These are phyloP conservation scores for Rhexocercosporidium sp. DNA, from an alignment of 2,329 filamentous ascomycete genomes.

Conservation along the genomic window DNA sequence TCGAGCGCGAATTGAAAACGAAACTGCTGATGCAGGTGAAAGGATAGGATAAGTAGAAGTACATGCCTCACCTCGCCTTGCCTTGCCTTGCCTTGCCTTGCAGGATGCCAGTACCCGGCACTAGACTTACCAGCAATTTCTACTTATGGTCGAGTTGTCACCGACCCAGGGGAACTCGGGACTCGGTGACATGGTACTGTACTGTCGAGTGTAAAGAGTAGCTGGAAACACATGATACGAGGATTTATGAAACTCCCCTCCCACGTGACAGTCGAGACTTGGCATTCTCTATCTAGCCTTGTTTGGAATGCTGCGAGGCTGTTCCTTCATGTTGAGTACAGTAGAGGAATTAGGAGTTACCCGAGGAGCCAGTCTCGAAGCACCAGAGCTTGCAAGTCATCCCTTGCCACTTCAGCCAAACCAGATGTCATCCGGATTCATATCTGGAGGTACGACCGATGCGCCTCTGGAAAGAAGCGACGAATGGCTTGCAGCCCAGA, in stretches of 20 bases:
- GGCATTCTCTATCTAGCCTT: background rate
- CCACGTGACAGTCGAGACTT: background rate
- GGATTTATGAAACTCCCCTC: background rate
- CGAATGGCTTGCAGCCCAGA: conserved; percentile 43
- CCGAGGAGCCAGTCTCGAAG: too few relatives aligned
- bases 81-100: background rate
- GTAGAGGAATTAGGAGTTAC: too few relatives aligned
- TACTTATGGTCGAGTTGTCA: background rate
- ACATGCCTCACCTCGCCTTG: background rate
- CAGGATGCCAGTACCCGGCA: background rate
- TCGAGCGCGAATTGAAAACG: background rate
- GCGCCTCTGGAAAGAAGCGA: conserved; percentile 47
- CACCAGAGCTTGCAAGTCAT: background rate
- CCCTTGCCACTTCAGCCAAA: background rate
- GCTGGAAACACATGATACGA: too few relatives aligned
- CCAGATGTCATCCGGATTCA: conserved; percentile 54
- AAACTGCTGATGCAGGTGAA: background rate
- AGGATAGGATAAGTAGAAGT: too few relatives aligned
- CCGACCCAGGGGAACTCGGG: background rate
- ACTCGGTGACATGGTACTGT: background rate
- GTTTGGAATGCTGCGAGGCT: background rate
- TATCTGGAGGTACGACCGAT: conserved; percentile 55
- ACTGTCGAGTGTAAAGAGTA: too few relatives aligned
- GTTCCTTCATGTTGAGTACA: background rate
- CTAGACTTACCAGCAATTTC: too few relatives aligned